A percentile compares a stretch with the other conserved stretches of the same genome.
Evolutionary conservation across 139 green algal genomes (phyloP).

Genomic region (Trebouxia sp.): DNA sequence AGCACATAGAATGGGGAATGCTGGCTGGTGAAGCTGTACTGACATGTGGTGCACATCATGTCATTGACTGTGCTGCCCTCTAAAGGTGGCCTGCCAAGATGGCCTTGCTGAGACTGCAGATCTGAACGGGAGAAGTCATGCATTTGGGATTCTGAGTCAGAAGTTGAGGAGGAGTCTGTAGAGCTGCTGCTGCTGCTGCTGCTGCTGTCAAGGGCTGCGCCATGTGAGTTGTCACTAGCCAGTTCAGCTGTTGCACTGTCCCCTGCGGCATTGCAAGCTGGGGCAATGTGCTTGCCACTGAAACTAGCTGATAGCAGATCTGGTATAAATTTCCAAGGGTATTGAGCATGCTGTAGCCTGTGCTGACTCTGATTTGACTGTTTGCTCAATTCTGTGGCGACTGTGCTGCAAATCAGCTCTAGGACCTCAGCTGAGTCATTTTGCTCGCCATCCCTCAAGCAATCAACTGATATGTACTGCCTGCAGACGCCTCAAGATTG

Average conservation of each 20-base stretch:
- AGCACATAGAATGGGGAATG: background rate
- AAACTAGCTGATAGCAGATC: background rate
- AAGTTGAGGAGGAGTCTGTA: too few species aligned
- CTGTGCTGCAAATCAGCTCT: slow-evolving; percentile 1
- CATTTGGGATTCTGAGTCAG: too few species aligned
- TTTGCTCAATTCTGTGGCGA: slow-evolving; percentile 21
- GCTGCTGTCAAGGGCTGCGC: background rate
- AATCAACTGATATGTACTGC: background rate
- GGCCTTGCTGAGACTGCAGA: too few species aligned
- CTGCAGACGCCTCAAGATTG: background rate
- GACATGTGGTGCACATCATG: slow-evolving; percentile 16
- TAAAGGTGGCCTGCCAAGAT: background rate
- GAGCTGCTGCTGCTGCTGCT: background rate
- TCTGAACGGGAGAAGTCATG: too few species aligned
- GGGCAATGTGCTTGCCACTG: background rate
- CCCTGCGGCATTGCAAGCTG: too few species aligned
- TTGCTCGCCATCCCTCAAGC: slow-evolving; percentile 26
- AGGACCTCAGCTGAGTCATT: slow-evolving; percentile 40
- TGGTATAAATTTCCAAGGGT: background rate
- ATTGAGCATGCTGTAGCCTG: background rate
- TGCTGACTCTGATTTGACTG: background rate
- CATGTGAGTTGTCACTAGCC: background rate
- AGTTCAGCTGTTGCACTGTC: too few species aligned
- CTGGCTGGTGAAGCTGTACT: background rate
- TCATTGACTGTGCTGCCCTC: slow-evolving; percentile 13